phyloP scores from a whole-genome alignment of 345 rosid species.

The Isatis tinctoria region DNA sequence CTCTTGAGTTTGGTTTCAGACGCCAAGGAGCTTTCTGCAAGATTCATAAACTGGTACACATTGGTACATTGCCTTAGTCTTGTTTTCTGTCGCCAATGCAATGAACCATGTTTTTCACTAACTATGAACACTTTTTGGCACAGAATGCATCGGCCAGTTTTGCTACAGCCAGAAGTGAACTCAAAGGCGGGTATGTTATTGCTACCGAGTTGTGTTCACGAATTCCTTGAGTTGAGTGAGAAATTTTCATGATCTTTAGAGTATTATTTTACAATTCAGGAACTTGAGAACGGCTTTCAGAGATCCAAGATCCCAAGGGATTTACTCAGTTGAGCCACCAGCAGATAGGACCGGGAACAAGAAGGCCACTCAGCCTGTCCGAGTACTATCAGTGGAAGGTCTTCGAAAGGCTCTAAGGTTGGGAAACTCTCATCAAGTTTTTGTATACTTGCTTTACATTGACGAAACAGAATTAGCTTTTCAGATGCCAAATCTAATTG shows the following conservation, averaged over 20 bases:
- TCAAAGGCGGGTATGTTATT: slow-evolving; percentile 85
- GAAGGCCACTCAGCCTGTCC: slow-evolving; percentile 48
- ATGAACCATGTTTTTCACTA: slow-evolving; percentile 1
- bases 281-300: slow-evolving; percentile 65
- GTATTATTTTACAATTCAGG: slow-evolving; percentile 27
- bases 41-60: slow-evolving; percentile 58
- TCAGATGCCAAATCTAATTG: background rate
- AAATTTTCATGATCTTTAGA: background rate
- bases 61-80: slow-evolving; percentile 7
- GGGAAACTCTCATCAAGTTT: background rate
- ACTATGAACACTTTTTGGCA: background rate
- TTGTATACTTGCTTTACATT: background rate
- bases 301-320: slow-evolving; percentile 49
- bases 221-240: background rate
- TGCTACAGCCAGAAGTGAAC: slow-evolving; percentile 56
- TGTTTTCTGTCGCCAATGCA: slow-evolving; percentile 1
- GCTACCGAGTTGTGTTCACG: slow-evolving; percentile 4
- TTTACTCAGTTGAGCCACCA: slow-evolving; percentile 62
- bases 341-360: slow-evolving; percentile 40
- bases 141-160: slow-evolving; percentile 73
- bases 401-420: slow-evolving; percentile 82
- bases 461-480: background rate
- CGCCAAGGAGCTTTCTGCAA: slow-evolving; percentile 68
- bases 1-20: slow-evolving; percentile 45
- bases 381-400: slow-evolving; percentile 70